A percentile compares a stretch with the other conserved stretches of the same genome.
Evolutionary conservation across 306 rosid species (phyloP).

Genomic region (Acmispon strigosus): DNA sequence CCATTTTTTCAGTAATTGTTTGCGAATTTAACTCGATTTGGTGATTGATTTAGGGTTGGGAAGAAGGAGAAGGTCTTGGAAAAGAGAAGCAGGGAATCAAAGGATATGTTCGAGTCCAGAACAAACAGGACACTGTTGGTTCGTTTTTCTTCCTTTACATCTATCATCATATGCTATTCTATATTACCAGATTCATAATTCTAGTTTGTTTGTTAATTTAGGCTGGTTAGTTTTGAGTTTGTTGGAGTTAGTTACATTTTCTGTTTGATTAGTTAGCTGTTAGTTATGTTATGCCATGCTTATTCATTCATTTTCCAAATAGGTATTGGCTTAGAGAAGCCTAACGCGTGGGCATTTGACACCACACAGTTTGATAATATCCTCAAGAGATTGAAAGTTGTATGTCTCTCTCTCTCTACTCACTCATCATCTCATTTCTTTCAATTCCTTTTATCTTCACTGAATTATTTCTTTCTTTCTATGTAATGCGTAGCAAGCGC

Average conservation of each 20-base stretch:
- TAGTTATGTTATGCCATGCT: neutral
- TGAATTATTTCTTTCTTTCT: neutral
- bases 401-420: slow-evolving; percentile 11
- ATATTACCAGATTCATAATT: too few relatives aligned
- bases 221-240: too few relatives aligned
- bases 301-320: neutral
- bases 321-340: slow-evolving; percentile 92
- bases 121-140: slow-evolving; percentile 91
- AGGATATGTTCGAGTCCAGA: slow-evolving; percentile 66
- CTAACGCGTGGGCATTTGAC: slow-evolving; percentile 91
- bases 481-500: slow-evolving; percentile 56
- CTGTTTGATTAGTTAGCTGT: too few relatives aligned
- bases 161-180: too few relatives aligned
- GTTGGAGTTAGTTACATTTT: too few relatives aligned
- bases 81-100: slow-evolving; percentile 96
- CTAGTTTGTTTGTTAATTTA: too few relatives aligned
- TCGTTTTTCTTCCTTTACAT: neutral
- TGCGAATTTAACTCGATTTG: neutral
- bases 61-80: slow-evolving; percentile 99
- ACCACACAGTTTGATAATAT: slow-evolving; percentile 83
- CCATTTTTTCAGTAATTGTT: neutral
- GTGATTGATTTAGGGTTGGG: slow-evolving; percentile 71
- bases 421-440: neutral
- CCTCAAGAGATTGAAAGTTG: slow-evolving; percentile 95
- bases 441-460: neutral